These are phyloP conservation scores for Leccinum pellstonianum DNA, from an alignment of 768 basidiomycete genomes.

Conservation along the genomic window DNA sequence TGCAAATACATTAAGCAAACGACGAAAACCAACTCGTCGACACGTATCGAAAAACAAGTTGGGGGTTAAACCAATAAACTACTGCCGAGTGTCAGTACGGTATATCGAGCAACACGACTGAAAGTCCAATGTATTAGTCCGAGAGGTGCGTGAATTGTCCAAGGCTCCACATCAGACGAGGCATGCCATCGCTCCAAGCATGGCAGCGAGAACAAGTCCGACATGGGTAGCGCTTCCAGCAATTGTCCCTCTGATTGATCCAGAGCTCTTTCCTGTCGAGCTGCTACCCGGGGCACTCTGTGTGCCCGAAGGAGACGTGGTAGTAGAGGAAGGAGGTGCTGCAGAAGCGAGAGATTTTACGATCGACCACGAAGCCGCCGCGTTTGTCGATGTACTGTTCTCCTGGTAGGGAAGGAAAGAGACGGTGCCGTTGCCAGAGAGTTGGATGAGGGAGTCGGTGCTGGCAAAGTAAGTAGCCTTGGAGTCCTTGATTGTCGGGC, in stretches of 20 bases:
- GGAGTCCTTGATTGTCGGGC: conserved; percentile 60
- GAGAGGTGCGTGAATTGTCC: not conserved
- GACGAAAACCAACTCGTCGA: not conserved
- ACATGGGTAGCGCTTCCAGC: conserved; percentile 13
- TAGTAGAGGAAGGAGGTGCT: conserved; percentile 36
- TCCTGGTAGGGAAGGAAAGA: conserved; percentile 59
- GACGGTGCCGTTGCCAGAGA: conserved; percentile 58
- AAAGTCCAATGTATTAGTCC: not conserved
- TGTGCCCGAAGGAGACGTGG: conserved; percentile 21
- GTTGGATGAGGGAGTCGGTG: conserved; percentile 61
- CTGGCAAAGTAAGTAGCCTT: conserved; percentile 63
- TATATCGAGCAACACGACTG: conserved; percentile 8
- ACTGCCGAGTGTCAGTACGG: not conserved
- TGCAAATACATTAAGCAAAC: not conserved
- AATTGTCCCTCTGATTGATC: conserved; percentile 15
- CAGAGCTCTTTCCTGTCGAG: conserved; percentile 15
- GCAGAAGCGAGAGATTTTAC: conserved; percentile 46
- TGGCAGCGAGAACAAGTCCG: conserved; percentile 9
- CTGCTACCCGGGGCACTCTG: conserved; percentile 12
- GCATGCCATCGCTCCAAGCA: conserved; percentile 15
- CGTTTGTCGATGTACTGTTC: conserved; percentile 42
- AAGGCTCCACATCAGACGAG: conserved; percentile 8
- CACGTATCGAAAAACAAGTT: not conserved
- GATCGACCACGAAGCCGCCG: conserved; percentile 47
- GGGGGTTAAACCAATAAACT: not conserved